Percentiles rank a stretch among this genome's conserved stretches.
Conservation (phyloP, 768 basidiomycete species). For the Lentinula sp. region DNA sequence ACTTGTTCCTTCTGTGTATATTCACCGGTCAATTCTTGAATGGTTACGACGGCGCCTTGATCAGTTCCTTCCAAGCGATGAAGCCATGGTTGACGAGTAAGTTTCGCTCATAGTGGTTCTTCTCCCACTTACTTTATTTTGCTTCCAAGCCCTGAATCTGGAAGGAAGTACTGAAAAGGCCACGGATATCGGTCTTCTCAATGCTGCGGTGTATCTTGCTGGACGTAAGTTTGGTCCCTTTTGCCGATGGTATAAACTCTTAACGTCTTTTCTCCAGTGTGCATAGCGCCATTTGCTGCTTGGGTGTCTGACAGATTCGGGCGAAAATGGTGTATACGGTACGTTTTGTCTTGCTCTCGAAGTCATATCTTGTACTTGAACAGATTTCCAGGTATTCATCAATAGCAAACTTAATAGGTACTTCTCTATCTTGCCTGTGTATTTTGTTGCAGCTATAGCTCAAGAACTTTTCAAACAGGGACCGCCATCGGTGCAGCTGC, state of each 20-base stretch:
- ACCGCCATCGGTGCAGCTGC: slow-evolving; percentile 4
- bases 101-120: neutral
- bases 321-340: slow-evolving; percentile 7
- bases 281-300: slow-evolving; percentile 1
- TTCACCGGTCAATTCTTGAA: slow-evolving; percentile 5
- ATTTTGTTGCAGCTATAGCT: neutral
- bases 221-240: neutral
- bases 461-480: neutral
- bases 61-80: slow-evolving; percentile 5
- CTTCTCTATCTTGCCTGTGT: neutral
- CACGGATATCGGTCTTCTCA: slow-evolving; percentile 2
- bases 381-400: neutral
- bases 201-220: slow-evolving; percentile 4
- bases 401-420: neutral
- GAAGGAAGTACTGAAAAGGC: neutral
- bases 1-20: slow-evolving; percentile 1
- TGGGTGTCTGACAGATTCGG: slow-evolving; percentile 3
- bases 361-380: neutral
- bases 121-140: neutral
- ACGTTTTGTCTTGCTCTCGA: neutral
- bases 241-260: neutral
- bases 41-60: slow-evolving; percentile 2
- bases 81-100: slow-evolving; percentile 2
- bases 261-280: neutral
- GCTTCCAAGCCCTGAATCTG: neutral